Conservation (phyloP, 78 protist genomes). For the Dictyostelium citrinum region DNA sequence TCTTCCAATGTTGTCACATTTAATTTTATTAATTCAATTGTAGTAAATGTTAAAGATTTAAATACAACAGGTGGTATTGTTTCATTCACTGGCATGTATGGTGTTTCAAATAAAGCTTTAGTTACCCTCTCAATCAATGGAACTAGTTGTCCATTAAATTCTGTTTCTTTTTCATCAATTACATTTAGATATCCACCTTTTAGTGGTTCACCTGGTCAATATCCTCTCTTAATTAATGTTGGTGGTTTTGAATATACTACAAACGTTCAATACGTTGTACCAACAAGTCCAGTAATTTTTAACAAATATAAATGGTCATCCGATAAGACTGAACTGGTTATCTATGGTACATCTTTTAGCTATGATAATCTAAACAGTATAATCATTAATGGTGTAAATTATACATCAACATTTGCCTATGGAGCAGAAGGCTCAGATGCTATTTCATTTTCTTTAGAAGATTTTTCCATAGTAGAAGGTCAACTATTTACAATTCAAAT, state of each 20-base stretch:
- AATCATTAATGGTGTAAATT: background rate
- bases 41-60: background rate
- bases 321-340: background rate
- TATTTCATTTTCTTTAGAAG: too few relatives aligned
- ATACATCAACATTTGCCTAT: background rate
- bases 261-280: background rate
- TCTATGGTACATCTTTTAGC: background rate
- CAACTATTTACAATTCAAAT: background rate
- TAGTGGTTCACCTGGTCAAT: too few relatives aligned
- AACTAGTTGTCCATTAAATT: background rate
- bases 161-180: background rate
- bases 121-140: background rate
- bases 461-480: background rate
- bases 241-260: background rate
- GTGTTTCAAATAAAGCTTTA: background rate
- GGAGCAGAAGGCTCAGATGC: too few relatives aligned
- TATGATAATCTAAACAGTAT: background rate
- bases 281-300: background rate
- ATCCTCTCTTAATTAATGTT: background rate
- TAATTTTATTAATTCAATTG: background rate
- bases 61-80: background rate
- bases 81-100: background rate
- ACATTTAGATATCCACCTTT: background rate
- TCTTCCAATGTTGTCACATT: background rate
- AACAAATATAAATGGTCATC: background rate